A percentile compares a stretch with the other conserved stretches of the same genome.
phyloP scores from a whole-genome alignment of 176 grass and related monocot genomes.

The Oryza coarctata region DNA sequence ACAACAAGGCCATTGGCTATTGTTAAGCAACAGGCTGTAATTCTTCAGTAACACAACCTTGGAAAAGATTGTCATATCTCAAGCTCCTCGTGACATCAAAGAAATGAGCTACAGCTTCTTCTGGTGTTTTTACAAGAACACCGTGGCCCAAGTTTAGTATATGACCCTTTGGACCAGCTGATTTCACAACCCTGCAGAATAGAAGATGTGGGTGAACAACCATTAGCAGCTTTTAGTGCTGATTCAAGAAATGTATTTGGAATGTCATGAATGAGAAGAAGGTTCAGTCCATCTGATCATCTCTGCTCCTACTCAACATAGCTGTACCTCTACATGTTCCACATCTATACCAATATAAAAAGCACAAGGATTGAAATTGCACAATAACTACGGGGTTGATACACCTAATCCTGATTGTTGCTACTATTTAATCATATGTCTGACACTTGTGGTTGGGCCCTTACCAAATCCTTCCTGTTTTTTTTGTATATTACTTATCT shows the following conservation, averaged over 20 bases:
- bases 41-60: constrained; percentile 57
- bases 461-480: not conserved
- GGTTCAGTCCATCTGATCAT: constrained; percentile 6
- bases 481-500: not conserved
- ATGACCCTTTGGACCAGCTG: constrained; percentile 79
- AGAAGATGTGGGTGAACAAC: constrained; percentile 13
- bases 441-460: not conserved
- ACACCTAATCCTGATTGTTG: not conserved
- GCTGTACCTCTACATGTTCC: constrained; percentile 13
- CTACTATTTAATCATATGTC: not conserved
- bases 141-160: constrained; percentile 95
- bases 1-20: not conserved
- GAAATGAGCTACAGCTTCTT: constrained; percentile 94
- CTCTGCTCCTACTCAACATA: not conserved
- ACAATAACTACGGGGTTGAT: too few species aligned
- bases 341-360: not conserved
- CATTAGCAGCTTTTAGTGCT: constrained; percentile 3
- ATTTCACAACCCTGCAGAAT: constrained; percentile 77
- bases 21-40: constrained; percentile 56
- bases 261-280: constrained; percentile 17
- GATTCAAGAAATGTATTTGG: constrained; percentile 3
- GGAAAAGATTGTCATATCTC: constrained; percentile 87
- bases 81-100: constrained; percentile 89
- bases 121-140: constrained; percentile 81
- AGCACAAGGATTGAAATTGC: too few species aligned